Evolutionary conservation across 805 yeast genomes (phyloP).

Genomic region (Pichia californica): DNA sequence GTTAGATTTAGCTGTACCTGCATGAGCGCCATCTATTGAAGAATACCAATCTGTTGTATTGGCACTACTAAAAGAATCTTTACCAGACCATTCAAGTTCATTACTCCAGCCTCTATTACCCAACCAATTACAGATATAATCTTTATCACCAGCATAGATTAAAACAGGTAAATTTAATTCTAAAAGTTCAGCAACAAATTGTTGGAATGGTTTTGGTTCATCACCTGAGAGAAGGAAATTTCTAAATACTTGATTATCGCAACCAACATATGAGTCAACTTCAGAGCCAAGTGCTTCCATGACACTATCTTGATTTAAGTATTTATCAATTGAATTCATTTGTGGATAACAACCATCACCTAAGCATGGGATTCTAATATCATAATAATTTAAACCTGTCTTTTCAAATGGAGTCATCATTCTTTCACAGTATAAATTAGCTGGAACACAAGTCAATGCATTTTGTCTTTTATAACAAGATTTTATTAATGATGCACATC

Average conservation of each 20-base stretch:
- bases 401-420: slow-evolving; percentile 75
- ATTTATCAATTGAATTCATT: slow-evolving; percentile 66
- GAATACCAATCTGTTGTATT: slow-evolving; percentile 23
- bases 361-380: slow-evolving; percentile 68
- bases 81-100: slow-evolving; percentile 42
- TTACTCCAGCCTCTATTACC: slow-evolving; percentile 88
- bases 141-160: slow-evolving; percentile 94
- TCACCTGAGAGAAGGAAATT: slow-evolving; percentile 85
- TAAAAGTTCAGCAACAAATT: slow-evolving; percentile 61
- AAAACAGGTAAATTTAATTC: slow-evolving; percentile 74
- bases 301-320: slow-evolving; percentile 71
- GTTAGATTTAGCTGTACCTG: slow-evolving; percentile 38
- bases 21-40: slow-evolving; percentile 21
- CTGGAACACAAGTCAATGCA: slow-evolving; percentile 86
- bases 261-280: slow-evolving; percentile 67
- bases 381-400: slow-evolving; percentile 90
- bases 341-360: slow-evolving; percentile 78
- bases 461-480: slow-evolving; percentile 71
- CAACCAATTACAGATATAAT: slow-evolving; percentile 94
- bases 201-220: slow-evolving; percentile 86
- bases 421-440: slow-evolving; percentile 82
- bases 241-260: slow-evolving; percentile 72
- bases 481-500: slow-evolving; percentile 71
- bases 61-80: slow-evolving; percentile 16
- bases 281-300: slow-evolving; percentile 85